phyloP scores from a whole-genome alignment of 805 yeast genomes.

The Ogataea thermomethanolica region DNA sequence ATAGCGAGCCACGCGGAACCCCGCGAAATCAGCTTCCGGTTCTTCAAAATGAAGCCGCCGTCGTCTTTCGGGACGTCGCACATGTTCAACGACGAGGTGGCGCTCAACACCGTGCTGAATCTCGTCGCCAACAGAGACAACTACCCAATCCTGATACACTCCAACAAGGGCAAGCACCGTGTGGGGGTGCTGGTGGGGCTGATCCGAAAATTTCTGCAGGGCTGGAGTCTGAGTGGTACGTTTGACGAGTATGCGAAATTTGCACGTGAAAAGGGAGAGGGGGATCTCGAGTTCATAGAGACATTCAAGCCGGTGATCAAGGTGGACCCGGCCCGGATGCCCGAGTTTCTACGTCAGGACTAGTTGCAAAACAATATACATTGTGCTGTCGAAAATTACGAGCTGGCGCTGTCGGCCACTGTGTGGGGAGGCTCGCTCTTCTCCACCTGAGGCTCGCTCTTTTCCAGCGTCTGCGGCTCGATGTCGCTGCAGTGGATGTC shows the following conservation, averaged over 20 bases:
- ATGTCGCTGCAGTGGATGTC: conserved; percentile 27
- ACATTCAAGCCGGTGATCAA: conserved; percentile 62
- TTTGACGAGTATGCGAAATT: conserved; percentile 92
- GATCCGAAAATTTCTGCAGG: conserved; percentile 79
- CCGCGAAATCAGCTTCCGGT: conserved; percentile 52
- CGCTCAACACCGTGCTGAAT: conserved; percentile 54
- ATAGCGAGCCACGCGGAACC: conserved; percentile 35
- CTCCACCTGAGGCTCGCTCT: neutral
- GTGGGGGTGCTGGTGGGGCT: conserved; percentile 93
- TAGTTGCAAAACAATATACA: neutral
- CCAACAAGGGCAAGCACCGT: conserved; percentile 96
- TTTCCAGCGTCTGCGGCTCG: neutral
- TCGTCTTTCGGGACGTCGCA: conserved; percentile 52
- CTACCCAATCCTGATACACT: conserved; percentile 85
- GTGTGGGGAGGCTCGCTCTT: neutral
- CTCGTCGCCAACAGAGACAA: conserved; percentile 60
- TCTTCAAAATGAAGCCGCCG: conserved; percentile 63
- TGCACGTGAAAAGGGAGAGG: conserved; percentile 91
- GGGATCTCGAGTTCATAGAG: conserved; percentile 87
- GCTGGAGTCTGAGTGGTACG: conserved; percentile 90
- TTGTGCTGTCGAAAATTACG: neutral
- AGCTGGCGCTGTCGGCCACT: neutral
- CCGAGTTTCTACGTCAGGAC: conserved; percentile 51
- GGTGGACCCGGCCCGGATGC: conserved; percentile 47
- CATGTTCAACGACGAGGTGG: conserved; percentile 52